Conservation (phyloP, 2,329 filamentous ascomycete species). For the Leptosphaerulina australis region DNA sequence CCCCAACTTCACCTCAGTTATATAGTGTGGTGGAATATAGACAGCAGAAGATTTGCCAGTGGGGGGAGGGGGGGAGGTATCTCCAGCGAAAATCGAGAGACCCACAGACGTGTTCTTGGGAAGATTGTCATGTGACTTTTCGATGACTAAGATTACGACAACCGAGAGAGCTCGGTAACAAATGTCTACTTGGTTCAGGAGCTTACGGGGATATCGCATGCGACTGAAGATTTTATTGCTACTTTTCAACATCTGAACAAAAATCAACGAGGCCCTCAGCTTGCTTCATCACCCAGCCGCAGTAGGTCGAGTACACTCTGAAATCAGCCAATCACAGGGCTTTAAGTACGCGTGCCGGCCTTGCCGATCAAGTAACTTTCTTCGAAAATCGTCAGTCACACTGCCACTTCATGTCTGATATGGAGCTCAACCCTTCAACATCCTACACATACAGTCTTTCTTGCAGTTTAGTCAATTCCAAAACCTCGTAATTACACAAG, state of each 20-base stretch:
- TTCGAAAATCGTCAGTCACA: constrained; percentile 14
- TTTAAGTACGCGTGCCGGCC: constrained; percentile 13
- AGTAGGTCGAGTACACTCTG: background rate
- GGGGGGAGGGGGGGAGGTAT: too few relatives aligned
- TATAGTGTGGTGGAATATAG: too few relatives aligned
- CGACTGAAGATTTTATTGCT: background rate
- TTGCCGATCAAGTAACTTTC: constrained; percentile 12
- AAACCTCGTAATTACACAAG: background rate
- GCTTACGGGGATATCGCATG: background rate
- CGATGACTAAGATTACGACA: background rate
- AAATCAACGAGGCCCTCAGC: background rate
- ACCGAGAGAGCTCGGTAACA: background rate
- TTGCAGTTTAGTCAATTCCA: background rate
- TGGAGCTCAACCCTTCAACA: background rate
- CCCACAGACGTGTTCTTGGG: too few relatives aligned
- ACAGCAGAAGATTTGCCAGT: too few relatives aligned
- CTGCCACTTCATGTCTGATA: background rate
- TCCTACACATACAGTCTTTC: background rate
- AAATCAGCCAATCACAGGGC: constrained; percentile 11
- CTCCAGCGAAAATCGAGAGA: too few relatives aligned
- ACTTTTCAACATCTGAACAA: background rate
- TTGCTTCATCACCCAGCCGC: background rate
- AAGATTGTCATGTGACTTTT: background rate
- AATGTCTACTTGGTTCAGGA: background rate
- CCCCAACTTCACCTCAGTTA: too few relatives aligned